Base-by-base conservation (phyloP, 1,139 yeast genomes). In the Blastobotrys apis region DNA sequence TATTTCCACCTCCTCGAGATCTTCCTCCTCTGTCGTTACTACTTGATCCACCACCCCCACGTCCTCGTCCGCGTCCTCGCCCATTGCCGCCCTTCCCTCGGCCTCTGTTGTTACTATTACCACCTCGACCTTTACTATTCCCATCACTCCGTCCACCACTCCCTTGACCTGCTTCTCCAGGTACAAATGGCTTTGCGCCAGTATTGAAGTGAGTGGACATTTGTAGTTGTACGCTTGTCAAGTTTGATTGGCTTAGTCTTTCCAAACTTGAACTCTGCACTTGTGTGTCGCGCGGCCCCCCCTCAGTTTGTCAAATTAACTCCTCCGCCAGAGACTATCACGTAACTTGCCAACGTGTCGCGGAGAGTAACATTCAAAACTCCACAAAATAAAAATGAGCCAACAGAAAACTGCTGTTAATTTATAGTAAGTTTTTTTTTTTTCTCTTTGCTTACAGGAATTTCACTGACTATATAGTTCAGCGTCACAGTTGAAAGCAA, bases 401-500 rank as follows among this genome's bases (percentile, higher is more conserved):
- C 32, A 45, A 6, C 60, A 56, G 43, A 47, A 47, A 30, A 34
- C 44, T 9, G 49, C 59, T 29, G 52, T 57, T 23, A 59, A 59
- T 49, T 22, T 57, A 45, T 56, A 58, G 63, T 58, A 54, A 27
- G 60, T 50, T n/a, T n/a, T 8, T 25, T 9, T 25, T 13, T 16
- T 17, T 5, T 23, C 10, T 32, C 10, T 10, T 25, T 36, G n/a
- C n/a, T n/a, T n/a, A n/a, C n/a, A 20, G 37, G 9, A 12, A 17
- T 17, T 16, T 16, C 23, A 17, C 37, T 39, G 26, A 39, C 23
- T 16, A 17, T 4, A 22, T 29, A 60, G 64, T 44, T 62, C 66
- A 10, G 34, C 56, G 21, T 43, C 54, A 16, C 67, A 63, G 29
- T 52, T 65, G 43, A 65, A 65, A 47, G 52, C 51, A 27, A 56